Evolutionary conservation across 257 asterid species (phyloP).

Genomic region (Solanum neorickii): DNA sequence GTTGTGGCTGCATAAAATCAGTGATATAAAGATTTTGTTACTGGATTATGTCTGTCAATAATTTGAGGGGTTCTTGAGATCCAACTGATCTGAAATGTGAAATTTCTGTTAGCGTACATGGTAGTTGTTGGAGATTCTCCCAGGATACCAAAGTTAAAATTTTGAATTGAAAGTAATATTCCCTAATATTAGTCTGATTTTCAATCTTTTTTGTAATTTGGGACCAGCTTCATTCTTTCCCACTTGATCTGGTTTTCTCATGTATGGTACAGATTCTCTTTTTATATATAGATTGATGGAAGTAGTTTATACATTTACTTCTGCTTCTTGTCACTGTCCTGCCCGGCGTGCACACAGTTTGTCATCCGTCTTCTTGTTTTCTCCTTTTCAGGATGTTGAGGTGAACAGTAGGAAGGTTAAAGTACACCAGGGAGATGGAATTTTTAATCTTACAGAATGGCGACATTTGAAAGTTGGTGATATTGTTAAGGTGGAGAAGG

Average conservation of each 20-base stretch:
- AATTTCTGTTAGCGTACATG: neutral
- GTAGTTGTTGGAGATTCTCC: neutral
- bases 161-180: neutral
- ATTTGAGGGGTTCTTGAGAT: neutral
- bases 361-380: neutral
- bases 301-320: neutral
- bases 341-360: neutral
- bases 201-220: neutral
- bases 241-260: neutral
- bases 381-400: conserved; percentile 57
- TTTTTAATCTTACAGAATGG: conserved; percentile 55
- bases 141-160: neutral
- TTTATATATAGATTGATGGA: neutral
- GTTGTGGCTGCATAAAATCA: neutral
- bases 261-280: neutral
- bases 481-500: conserved; percentile 75
- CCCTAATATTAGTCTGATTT: neutral
- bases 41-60: neutral
- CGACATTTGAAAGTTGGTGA: conserved; percentile 69
- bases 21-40: neutral
- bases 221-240: neutral
- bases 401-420: conserved; percentile 64
- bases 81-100: neutral
- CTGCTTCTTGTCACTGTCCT: neutral
- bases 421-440: conserved; percentile 60